phyloP scores from a whole-genome alignment of 1,284 basidiomycete genomes.

The Heterobasidion occidentale region DNA sequence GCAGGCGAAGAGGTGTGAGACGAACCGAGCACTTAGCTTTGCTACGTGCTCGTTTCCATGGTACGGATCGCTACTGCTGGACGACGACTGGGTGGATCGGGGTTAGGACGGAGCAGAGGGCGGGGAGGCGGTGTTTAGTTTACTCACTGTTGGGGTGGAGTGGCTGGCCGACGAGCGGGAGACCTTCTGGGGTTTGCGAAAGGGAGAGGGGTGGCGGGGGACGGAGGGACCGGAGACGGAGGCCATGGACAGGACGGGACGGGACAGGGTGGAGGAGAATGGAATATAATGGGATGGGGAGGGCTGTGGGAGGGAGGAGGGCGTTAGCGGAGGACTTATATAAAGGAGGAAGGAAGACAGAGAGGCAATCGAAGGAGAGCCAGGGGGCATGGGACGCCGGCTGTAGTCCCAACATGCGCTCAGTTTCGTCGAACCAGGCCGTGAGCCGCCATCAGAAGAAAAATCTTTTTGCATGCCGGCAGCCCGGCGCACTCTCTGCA shows the following conservation, averaged over 20 bases:
- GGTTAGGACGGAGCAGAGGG: slow-evolving; percentile 5
- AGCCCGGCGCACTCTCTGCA: background rate
- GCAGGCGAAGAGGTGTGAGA: slow-evolving; percentile 27
- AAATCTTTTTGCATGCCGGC: background rate
- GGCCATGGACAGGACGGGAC: slow-evolving; percentile 18
- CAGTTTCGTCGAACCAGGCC: background rate
- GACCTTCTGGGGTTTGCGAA: slow-evolving; percentile 17
- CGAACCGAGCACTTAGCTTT: slow-evolving; percentile 25
- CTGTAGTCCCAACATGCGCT: background rate
- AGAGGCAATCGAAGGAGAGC: background rate
- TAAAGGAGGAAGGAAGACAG: background rate
- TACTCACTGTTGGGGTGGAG: slow-evolving; percentile 10
- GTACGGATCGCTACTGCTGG: slow-evolving; percentile 46
- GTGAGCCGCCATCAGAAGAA: background rate
- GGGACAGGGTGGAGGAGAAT: background rate
- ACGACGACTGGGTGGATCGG: slow-evolving; percentile 2
- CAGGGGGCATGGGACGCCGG: too few relatives aligned
- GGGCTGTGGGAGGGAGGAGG: background rate
- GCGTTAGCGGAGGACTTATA: background rate
- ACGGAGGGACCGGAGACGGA: slow-evolving; percentile 19
- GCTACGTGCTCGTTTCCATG: slow-evolving; percentile 70
- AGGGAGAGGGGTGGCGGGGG: slow-evolving; percentile 23
- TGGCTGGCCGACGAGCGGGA: slow-evolving; percentile 12
- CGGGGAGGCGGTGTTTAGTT: background rate
- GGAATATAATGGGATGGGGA: background rate